Percentiles rank a stretch among this genome's conserved stretches.
phyloP scores from a whole-genome alignment of 108 stramenopile genomes.

The Pseudonitzschia multiseries region DNA sequence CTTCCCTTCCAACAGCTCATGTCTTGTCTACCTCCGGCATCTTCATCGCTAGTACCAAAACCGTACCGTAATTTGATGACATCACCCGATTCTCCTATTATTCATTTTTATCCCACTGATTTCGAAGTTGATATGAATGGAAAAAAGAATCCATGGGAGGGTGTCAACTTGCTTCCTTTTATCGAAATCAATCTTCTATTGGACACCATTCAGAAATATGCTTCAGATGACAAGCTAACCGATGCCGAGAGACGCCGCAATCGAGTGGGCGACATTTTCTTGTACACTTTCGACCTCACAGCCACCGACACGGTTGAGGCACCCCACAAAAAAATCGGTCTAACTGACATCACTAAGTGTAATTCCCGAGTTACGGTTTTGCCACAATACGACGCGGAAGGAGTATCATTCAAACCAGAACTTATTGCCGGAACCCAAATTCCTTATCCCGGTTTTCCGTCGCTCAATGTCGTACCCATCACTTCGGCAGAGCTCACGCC shows the following conservation, averaged over 20 bases:
- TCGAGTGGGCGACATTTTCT: constrained; percentile 68
- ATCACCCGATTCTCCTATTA: constrained; percentile 81
- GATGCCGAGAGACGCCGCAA: constrained; percentile 81
- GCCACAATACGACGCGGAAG: constrained; percentile 58
- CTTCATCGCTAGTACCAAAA: constrained; percentile 82
- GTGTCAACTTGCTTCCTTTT: constrained; percentile 97
- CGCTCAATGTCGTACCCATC: constrained; percentile 88
- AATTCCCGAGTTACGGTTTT: constrained; percentile 66
- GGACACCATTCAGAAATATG: constrained; percentile 68
- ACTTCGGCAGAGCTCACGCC: constrained; percentile 55
- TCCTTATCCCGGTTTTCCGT: constrained; percentile 92
- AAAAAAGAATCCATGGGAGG: constrained; percentile 99
- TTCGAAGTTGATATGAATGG: constrained; percentile 99
- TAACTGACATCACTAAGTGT: constrained; percentile 79
- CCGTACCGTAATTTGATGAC: constrained; percentile 89
- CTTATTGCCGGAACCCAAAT: constrained; percentile 80
- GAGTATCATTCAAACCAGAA: constrained; percentile 78
- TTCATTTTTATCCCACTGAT: constrained; percentile 90
- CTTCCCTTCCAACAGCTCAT: constrained; percentile 96
- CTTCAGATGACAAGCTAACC: constrained; percentile 76
- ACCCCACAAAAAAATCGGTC: constrained; percentile 80
- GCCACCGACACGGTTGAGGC: constrained; percentile 73
- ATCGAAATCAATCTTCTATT: constrained; percentile 90
- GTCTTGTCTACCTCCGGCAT: constrained; percentile 93
- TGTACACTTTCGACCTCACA: constrained; percentile 79